phyloP scores from a whole-genome alignment of 768 basidiomycete species.

The Jaapia argillacea region DNA sequence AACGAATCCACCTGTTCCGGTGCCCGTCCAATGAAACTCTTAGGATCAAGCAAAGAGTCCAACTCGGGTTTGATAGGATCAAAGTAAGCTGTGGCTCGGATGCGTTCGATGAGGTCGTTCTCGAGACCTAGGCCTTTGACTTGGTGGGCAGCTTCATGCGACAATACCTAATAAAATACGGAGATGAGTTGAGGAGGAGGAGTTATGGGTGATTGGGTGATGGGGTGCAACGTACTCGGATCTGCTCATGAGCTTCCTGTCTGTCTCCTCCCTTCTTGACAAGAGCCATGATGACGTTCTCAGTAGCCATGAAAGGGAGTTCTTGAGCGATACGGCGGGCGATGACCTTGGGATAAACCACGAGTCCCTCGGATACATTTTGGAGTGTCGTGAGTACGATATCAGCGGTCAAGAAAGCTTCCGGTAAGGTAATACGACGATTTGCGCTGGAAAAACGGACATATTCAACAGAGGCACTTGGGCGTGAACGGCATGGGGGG shows the following conservation, averaged over 20 bases:
- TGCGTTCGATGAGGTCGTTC: slow-evolving; percentile 91
- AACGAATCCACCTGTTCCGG: slow-evolving; percentile 93
- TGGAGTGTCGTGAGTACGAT: slow-evolving; percentile 93
- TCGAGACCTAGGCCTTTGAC: slow-evolving; percentile 92
- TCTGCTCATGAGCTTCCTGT: slow-evolving; percentile 95
- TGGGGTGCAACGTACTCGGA: slow-evolving; percentile 65
- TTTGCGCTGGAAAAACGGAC: slow-evolving; percentile 57
- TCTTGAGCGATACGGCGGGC: slow-evolving; percentile 87
- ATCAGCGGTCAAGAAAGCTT: slow-evolving; percentile 95
- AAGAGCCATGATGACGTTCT: slow-evolving; percentile 98
- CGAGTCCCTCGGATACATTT: slow-evolving; percentile 96
- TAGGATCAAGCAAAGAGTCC: slow-evolving; percentile 72
- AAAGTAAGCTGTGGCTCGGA: slow-evolving; percentile 79
- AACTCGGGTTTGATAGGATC: slow-evolving; percentile 76
- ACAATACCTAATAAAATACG: slow-evolving; percentile 51
- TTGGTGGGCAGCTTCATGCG: slow-evolving; percentile 88
- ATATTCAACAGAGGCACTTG: background rate
- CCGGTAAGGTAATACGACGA: slow-evolving; percentile 91
- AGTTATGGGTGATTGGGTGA: too few species aligned
- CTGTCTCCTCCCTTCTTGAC: slow-evolving; percentile 93
- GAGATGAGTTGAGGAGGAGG: too few species aligned
- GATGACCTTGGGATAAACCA: slow-evolving; percentile 98
- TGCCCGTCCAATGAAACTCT: slow-evolving; percentile 86
- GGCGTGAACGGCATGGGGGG: slow-evolving; percentile 1
- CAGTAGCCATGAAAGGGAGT: slow-evolving; percentile 99